Evolutionary conservation across 2,329 filamentous ascomycete species (phyloP).

Genomic region (Akanthomyces uredinophilus): DNA sequence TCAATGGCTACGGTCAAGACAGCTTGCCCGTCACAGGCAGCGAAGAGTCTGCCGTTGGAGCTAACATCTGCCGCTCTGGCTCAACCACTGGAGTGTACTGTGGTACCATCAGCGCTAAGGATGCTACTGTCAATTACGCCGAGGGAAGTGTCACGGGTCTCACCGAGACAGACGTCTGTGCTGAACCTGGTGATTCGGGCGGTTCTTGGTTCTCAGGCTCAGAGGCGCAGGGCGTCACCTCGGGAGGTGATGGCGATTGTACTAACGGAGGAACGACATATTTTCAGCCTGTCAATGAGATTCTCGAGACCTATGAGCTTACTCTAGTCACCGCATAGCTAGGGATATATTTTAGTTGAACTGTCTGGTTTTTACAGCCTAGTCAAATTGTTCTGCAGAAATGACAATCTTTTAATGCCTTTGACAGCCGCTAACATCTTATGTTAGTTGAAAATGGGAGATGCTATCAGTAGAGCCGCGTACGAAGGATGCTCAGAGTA

Average conservation of each 20-base stretch:
- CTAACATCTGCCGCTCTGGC: slow-evolving; percentile 37
- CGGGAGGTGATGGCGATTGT: slow-evolving; percentile 36
- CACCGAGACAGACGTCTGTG: slow-evolving; percentile 35
- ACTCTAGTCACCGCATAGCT: slow-evolving; percentile 23
- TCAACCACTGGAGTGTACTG: slow-evolving; percentile 36
- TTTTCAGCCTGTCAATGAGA: slow-evolving; percentile 38
- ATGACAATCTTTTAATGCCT: too few species aligned
- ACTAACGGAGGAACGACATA: slow-evolving; percentile 31
- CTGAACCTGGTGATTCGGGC: slow-evolving; percentile 38
- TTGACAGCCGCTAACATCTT: too few species aligned
- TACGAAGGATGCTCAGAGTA: too few species aligned
- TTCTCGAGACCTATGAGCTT: slow-evolving; percentile 33
- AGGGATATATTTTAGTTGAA: too few species aligned
- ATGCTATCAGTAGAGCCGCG: too few species aligned
- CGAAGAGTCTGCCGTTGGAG: slow-evolving; percentile 30
- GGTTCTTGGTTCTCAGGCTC: slow-evolving; percentile 35
- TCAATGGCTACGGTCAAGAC: slow-evolving; percentile 31
- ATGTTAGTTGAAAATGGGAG: too few species aligned
- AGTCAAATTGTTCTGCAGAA: too few species aligned
- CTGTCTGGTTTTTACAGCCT: too few species aligned
- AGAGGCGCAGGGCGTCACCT: slow-evolving; percentile 39
- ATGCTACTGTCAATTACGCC: slow-evolving; percentile 33
- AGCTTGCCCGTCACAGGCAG: slow-evolving; percentile 32
- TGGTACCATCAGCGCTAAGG: slow-evolving; percentile 30
- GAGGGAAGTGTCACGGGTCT: slow-evolving; percentile 35